Percentiles rank a stretch among this genome's conserved stretches.
Evolutionary conservation across 805 yeast species (phyloP).

Genomic region (Starmerella apis): DNA sequence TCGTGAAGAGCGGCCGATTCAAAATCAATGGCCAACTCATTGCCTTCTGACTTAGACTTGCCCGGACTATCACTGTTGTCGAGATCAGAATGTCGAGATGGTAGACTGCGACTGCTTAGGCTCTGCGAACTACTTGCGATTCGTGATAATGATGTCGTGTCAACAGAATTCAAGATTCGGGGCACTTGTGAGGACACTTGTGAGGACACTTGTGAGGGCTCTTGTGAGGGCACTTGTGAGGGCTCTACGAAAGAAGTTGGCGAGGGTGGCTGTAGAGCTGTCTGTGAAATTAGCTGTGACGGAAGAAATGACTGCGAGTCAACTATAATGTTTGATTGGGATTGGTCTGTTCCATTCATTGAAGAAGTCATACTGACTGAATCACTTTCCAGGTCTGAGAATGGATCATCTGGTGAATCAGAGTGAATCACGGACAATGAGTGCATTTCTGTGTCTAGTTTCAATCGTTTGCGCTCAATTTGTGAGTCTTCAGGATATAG

Average conservation of each 20-base stretch:
- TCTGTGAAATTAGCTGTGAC: no score
- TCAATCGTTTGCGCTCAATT: neutral
- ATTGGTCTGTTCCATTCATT: no score
- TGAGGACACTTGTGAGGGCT: neutral
- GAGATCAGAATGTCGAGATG: neutral
- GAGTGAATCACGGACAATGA: neutral
- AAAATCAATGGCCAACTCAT: no score
- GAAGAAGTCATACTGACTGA: no score
- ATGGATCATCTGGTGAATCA: neutral
- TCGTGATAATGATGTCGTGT: neutral
- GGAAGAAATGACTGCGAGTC: no score
- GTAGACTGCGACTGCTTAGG: neutral
- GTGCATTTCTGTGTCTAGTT: neutral
- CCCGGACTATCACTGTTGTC: neutral
- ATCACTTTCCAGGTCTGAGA: neutral
- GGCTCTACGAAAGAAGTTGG: neutral
- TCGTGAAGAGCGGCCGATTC: no score
- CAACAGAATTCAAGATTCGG: neutral
- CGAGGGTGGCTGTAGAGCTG: no score
- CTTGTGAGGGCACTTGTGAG: neutral
- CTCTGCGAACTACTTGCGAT: neutral
- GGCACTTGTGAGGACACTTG: neutral
- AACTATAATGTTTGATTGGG: no score
- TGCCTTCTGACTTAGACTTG: no score
- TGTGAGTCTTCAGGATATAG: slow-evolving; percentile 1